Percentiles rank a stretch among this genome's conserved stretches.
phyloP scores from a whole-genome alignment of 805 yeast species.

The Helenozyma baotianmanensis region DNA sequence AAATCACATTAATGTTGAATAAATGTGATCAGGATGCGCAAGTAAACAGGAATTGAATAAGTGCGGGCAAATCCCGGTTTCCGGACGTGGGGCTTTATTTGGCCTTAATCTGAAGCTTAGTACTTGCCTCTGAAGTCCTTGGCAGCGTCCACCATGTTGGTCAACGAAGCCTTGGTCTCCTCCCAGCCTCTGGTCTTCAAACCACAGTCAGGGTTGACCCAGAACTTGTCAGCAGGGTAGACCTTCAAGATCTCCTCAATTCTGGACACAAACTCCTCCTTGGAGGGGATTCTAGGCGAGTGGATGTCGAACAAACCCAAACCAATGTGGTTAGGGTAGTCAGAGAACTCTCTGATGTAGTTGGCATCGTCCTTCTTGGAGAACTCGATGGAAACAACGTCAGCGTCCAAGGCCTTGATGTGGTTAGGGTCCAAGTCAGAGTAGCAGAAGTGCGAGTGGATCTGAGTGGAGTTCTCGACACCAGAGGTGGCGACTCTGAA shows the following conservation, averaged over 20 bases:
- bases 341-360: conserved; percentile 95
- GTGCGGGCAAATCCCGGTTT: conserved; percentile 20
- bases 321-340: conserved; percentile 99
- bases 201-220: conserved; percentile 99
- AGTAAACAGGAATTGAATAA: conserved; percentile 39
- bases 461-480: conserved; percentile 91
- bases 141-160: conserved; percentile 99
- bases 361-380: conserved; percentile 99
- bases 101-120: conserved; percentile 15
- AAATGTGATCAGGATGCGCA: conserved; percentile 39
- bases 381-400: conserved; percentile 98
- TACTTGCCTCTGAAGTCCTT: conserved; percentile 68
- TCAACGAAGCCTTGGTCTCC: conserved; percentile 90
- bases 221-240: conserved; percentile 96
- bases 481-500: conserved; percentile 99
- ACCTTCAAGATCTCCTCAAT: conserved; percentile 92
- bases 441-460: conserved; percentile 99
- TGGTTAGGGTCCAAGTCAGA: conserved; percentile 99
- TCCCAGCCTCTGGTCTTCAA: conserved; percentile 99
- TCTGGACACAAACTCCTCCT: conserved; percentile 92
- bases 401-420: conserved; percentile 99
- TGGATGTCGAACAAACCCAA: conserved; percentile 98
- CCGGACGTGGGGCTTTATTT: conserved; percentile 7
- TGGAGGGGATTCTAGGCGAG: conserved; percentile 99
- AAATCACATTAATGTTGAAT: conserved; percentile 48